Evolutionary conservation across 345 rosid genomes (phyloP).

Genomic region (Hibiscus trionum): DNA sequence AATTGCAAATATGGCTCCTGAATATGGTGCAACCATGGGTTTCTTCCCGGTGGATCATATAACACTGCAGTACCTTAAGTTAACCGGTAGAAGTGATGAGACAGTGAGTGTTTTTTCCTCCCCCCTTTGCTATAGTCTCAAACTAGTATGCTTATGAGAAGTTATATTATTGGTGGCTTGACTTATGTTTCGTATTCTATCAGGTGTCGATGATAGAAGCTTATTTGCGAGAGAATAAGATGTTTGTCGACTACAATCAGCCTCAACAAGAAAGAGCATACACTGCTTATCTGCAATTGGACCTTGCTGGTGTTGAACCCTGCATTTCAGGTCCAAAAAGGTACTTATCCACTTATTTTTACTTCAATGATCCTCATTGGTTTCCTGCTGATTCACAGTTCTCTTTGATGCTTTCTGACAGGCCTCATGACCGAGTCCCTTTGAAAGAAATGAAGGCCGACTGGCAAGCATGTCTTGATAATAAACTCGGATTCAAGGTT

Average conservation of each 20-base stretch:
- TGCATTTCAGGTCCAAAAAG: constrained; percentile 89
- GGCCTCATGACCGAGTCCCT: constrained; percentile 83
- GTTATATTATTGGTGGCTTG: not conserved
- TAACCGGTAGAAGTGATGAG: constrained; percentile 85
- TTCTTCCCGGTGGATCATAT: constrained; percentile 92
- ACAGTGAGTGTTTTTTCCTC: constrained; percentile 37
- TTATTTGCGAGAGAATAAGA: constrained; percentile 75
- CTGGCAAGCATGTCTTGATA: constrained; percentile 82
- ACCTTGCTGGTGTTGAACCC: constrained; percentile 71
- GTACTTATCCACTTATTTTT: constrained; percentile 20
- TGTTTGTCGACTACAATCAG: constrained; percentile 82
- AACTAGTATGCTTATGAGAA: not conserved
- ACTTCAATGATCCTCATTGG: not conserved
- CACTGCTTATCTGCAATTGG: constrained; percentile 66
- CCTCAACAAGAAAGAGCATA: constrained; percentile 67
- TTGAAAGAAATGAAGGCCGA: constrained; percentile 77
- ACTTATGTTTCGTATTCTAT: not conserved
- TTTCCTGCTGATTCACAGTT: not conserved
- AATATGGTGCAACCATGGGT: constrained; percentile 96
- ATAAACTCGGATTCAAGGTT: constrained; percentile 75
- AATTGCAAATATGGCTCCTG: constrained; percentile 92
- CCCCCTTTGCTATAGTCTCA: not conserved
- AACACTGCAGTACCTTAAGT: constrained; percentile 70
- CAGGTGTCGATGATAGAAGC: constrained; percentile 79
- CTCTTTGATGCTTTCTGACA: constrained; percentile 17